Percentiles rank a stretch among this genome's conserved stretches.
Conservation (phyloP, 495 filamentous ascomycete species). For the Aspergillus hancockii region DNA sequence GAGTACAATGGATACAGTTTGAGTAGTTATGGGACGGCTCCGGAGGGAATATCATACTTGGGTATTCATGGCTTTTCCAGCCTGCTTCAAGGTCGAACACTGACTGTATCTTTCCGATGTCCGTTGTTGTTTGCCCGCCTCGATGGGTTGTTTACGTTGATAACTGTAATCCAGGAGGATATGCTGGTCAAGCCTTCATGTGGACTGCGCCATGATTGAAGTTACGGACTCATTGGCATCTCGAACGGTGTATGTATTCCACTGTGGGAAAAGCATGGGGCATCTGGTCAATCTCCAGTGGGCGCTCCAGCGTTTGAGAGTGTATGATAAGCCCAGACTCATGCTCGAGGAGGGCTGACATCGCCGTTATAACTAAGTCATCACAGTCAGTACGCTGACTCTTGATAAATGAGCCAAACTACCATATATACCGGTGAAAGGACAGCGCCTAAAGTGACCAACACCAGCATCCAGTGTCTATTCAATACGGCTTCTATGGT, state of each 20-base stretch:
- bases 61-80: not conserved
- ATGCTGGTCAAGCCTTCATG: constrained; percentile 18
- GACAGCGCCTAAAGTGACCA: constrained; percentile 29
- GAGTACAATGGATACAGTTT: constrained; percentile 20
- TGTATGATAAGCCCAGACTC: constrained; percentile 15
- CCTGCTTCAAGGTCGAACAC: constrained; percentile 18
- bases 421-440: constrained; percentile 36
- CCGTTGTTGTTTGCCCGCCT: not conserved
- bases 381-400: not conserved
- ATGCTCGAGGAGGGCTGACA: constrained; percentile 37
- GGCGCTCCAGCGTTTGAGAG: constrained; percentile 16
- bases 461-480: constrained; percentile 33
- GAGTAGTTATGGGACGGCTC: constrained; percentile 8
- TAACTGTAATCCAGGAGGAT: constrained; percentile 27
- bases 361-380: constrained; percentile 34
- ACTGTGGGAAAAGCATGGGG: constrained; percentile 14
- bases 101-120: constrained; percentile 3
- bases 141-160: constrained; percentile 9
- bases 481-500: constrained; percentile 27
- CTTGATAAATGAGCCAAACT: not conserved
- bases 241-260: constrained; percentile 8
- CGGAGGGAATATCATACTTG: constrained; percentile 13
- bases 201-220: constrained; percentile 21
- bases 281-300: constrained; percentile 21
- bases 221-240: not conserved